Base-by-base conservation (phyloP, 164 flowering plant genomes). In the Taxillus chinensis region DNA sequence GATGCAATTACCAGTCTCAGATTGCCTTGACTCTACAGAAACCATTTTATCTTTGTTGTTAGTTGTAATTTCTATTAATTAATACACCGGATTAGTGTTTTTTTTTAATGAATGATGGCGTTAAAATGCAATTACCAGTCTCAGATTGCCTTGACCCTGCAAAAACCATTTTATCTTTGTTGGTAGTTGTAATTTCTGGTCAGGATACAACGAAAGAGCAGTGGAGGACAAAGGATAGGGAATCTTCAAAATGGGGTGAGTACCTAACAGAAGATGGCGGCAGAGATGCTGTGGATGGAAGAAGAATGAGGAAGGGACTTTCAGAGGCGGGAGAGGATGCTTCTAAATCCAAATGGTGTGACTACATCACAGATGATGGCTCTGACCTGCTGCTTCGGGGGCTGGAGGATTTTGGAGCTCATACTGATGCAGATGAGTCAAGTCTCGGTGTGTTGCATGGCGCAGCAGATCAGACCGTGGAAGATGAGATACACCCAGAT, bases 401-500 rank as follows among this genome's bases (percentile, higher is more conserved):
- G 65, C 12, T 41, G 51, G 56, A 71, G 49, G 57, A 38, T 9
- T 39, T n/a, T 16, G 57, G 17, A 39, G 78, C 68, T 27, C 27
- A 27, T 27, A 27, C 1, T 68, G 50, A 9, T 42, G 5, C 5
- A 40, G 43, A 39, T 8, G 48, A 55, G 2, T 66, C 63, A 55
- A 57, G 59, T 15, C 39, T 55, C 49, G 63, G 11, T 16, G 55
- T 8, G 41, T 48, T 58, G 9, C 62, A 66, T 41, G 62, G 54
- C 16, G 41, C 11, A 5, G 45, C 57, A 1, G 12, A 67, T 41
- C 65, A 73, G 15, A 62, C 7, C 61, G 81, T 80, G 11, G 89
- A 77, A 73, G 89, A 84, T 14, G 82, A 80, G 4, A 63, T 80
- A 51, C 89, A 82, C 58, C 86, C 84, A 3, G 84, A 84, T 45